These are phyloP conservation scores for Arthroderma uncinatum DNA, from an alignment of 2,329 filamentous ascomycete species.

Conservation along the genomic window DNA sequence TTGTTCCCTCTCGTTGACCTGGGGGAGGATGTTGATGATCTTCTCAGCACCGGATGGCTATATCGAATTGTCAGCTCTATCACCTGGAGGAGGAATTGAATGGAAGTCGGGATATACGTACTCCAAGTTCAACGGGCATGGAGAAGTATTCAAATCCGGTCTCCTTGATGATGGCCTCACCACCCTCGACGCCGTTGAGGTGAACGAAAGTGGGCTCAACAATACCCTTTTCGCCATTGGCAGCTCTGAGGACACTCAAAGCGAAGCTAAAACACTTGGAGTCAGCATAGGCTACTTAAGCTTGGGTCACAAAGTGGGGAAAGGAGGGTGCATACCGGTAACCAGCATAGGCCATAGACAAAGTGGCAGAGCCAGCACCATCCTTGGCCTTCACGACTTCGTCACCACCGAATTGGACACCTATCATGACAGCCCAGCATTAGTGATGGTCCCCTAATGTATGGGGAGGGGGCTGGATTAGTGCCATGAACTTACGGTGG, in stretches of 20 bases:
- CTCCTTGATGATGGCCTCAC: conserved; percentile 72
- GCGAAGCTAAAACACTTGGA: conserved; percentile 54
- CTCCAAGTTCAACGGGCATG: conserved; percentile 86
- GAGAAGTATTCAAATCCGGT: conserved; percentile 91
- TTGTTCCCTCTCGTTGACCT: conserved; percentile 79
- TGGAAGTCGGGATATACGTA: conserved; percentile 42
- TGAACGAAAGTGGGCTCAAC: conserved; percentile 94
- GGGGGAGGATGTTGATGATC: conserved; percentile 65
- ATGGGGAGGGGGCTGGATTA: neutral
- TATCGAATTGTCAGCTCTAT: conserved; percentile 22
- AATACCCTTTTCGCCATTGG: conserved; percentile 81
- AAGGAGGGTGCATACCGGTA: conserved; percentile 52
- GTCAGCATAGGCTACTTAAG: conserved; percentile 15
- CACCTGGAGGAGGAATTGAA: conserved; percentile 4
- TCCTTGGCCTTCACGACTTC: conserved; percentile 95
- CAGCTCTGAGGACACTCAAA: conserved; percentile 82
- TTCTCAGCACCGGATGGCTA: conserved; percentile 78
- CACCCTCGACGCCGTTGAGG: conserved; percentile 77
- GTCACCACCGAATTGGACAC: conserved; percentile 93
- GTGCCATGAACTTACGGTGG: conserved; percentile 50
- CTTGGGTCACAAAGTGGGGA: conserved; percentile 10
- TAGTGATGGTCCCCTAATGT: neutral
- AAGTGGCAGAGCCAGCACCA: conserved; percentile 75
- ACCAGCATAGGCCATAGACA: conserved; percentile 92
- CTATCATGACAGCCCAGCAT: conserved; percentile 25